Percentiles rank a stretch among this genome's conserved stretches.
Conservation (phyloP, 2,329 filamentous ascomycete species). For the Davidsoniella eucalypti region DNA sequence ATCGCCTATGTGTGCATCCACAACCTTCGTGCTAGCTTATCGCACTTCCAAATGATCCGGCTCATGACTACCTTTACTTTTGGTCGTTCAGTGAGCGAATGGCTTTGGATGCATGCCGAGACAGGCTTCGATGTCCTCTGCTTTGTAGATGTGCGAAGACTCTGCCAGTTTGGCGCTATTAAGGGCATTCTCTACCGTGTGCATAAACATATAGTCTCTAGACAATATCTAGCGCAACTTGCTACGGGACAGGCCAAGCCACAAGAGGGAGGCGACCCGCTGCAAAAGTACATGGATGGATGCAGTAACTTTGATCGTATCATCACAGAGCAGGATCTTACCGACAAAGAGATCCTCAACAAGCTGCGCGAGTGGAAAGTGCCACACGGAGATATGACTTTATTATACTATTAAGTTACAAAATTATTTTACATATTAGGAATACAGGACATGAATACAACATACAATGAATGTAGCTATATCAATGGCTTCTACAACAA, state of each 20-base stretch:
- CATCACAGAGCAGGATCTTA: slow-evolving; percentile 56
- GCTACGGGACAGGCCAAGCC: slow-evolving; percentile 36
- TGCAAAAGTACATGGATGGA: slow-evolving; percentile 58
- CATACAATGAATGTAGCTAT: not conserved
- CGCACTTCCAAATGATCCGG: slow-evolving; percentile 53
- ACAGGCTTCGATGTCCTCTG: slow-evolving; percentile 47
- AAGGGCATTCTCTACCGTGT: slow-evolving; percentile 88
- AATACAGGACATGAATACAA: slow-evolving; percentile 4
- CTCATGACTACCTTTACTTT: slow-evolving; percentile 77
- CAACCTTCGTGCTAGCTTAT: slow-evolving; percentile 23
- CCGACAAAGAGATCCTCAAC: slow-evolving; percentile 53
- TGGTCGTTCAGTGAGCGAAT: slow-evolving; percentile 71
- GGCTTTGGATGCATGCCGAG: slow-evolving; percentile 61
- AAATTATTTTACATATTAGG: not conserved
- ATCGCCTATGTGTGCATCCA: slow-evolving; percentile 57
- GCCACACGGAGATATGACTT: slow-evolving; percentile 34
- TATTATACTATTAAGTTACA: slow-evolving; percentile 32
- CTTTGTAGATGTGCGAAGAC: slow-evolving; percentile 71
- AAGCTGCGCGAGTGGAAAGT: slow-evolving; percentile 43
- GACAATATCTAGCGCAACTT: slow-evolving; percentile 40
- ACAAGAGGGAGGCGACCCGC: slow-evolving; percentile 27
- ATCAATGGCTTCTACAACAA: not conserved
- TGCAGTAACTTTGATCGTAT: slow-evolving; percentile 68
- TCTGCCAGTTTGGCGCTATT: slow-evolving; percentile 91
- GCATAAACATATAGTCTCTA: slow-evolving; percentile 72